Base-by-base conservation (phyloP, 805 yeast species). In the Pichia californica region DNA sequence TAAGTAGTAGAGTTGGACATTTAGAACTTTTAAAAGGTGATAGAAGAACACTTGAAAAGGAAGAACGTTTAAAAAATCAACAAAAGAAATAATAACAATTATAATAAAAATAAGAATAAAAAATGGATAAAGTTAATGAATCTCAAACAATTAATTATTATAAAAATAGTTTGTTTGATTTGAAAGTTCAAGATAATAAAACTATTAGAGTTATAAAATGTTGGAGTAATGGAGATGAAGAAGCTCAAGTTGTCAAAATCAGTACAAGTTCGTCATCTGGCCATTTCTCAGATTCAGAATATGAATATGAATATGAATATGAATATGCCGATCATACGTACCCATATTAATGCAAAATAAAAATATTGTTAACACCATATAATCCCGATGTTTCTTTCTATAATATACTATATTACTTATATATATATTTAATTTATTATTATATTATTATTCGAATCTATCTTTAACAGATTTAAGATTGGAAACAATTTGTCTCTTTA, bases 1-100 rank as follows among this genome's bases (percentile, higher is more conserved):
- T 91, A 52, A 81, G 97, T 2, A 73, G 94, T 44, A 76, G 91
- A 61, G 97, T 91, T 7, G 99, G 99, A 21, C 98, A 91, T 63
- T 72, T 91, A 55, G 99, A 91, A 66, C 61, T 91, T 31, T 68
- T 91, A 51, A 88, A 86, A 63, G 99, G 99, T 14, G 81, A 93
- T 7, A 79, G 97, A 69, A 78, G 94, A 66, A 78, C 84, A 54
- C 46, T 86, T 15, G 96, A 87, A 59, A 84, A 76, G 59, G 68
- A 62, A 15, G 76, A 49, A 38, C 36, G 51, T 11, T 39, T 41
- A 28, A 36, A 39, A 33, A 18, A 18, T 16, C 69, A 50, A 78
- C 61, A 57, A 55, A 37, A 66, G 40, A 43, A 51, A 48, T 43
- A 38, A 48, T 49, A 47, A 46, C 32, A 31, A 27, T 41, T 16